Base-by-base conservation (phyloP, 495 filamentous ascomycete genomes). In the Hyphodiscus hymeniophilus region DNA sequence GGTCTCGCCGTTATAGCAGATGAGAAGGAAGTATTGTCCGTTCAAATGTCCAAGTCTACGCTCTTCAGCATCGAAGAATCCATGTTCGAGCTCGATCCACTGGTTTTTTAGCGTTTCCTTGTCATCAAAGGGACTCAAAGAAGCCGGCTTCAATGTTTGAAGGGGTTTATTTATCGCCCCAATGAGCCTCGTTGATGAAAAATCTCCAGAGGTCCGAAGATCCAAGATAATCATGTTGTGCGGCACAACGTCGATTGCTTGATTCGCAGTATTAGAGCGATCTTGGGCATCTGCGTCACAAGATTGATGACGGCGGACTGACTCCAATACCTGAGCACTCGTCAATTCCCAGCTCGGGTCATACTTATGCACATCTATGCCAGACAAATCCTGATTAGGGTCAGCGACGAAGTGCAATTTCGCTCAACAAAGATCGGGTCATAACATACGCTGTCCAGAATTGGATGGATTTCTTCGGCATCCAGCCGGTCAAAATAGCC, bases 401-500 rank as follows among this genome's bases (percentile, higher is more conserved):
- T 40, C 10, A 40, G 38, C 26, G 4, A 28, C 4, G 26, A 28
- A 28, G 10, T 28, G 26, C 26, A 10, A 28, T 4, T 4, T 28
- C n/a, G n/a, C n/a, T n/a, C n/a, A n/a, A n/a, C n/a, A n/a, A n/a
- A 32, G 7, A 13, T 13, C 30, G 33, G 12, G 16, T 17, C 15
- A 3, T 6, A 13, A 40, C 16, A 8, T 22, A 40, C 38, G 10
- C 12, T 21, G 16, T 40, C 22, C 20, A 21, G 7, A 17, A 80
- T 81, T 0, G 69, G 62, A 16, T 68, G 75, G 51, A 82, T 81
- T 46, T 74, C 58, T 10, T 66, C 64, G 0, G 63, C 44, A 7
- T 63, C 67, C 12, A 81, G 58, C 51, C 76, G 79, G 35, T 73
- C 57, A 48, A 79, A 81, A 49, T 82, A 82, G 54, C 74, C 70